phyloP scores from a whole-genome alignment of 2,329 filamentous ascomycete species.

The Cadophora gregata region DNA sequence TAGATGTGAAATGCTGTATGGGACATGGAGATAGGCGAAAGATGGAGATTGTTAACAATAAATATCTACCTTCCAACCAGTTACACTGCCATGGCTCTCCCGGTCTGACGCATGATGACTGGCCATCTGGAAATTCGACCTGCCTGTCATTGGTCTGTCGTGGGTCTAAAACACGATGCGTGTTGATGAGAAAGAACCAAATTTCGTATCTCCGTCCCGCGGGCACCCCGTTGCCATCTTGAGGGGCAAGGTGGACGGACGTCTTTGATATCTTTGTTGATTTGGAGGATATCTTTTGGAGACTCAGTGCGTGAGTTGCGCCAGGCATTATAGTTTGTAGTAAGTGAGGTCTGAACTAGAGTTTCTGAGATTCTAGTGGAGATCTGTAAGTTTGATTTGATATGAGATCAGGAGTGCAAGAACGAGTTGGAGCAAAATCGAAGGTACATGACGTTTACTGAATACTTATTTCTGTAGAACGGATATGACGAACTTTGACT shows the following conservation, averaged over 20 bases:
- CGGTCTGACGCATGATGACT: constrained; percentile 63
- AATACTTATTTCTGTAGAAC: neutral
- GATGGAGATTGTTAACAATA: neutral
- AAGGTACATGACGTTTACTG: neutral
- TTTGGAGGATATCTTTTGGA: constrained; percentile 40
- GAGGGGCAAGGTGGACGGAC: constrained; percentile 61
- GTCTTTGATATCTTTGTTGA: constrained; percentile 58
- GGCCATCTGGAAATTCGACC: constrained; percentile 58
- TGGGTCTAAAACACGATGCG: constrained; percentile 64
- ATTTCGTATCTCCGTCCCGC: constrained; percentile 68
- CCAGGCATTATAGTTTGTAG: constrained; percentile 29
- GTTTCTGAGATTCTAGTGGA: too few relatives aligned
- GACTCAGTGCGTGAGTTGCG: constrained; percentile 30
- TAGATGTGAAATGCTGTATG: too few relatives aligned
- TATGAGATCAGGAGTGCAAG: neutral
- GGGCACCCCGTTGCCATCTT: constrained; percentile 53
- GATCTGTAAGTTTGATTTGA: too few relatives aligned
- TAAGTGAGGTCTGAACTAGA: too few relatives aligned
- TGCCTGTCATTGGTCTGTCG: constrained; percentile 63
- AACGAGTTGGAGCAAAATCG: neutral
- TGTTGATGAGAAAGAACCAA: constrained; percentile 60
- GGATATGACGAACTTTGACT: constrained; percentile 6
- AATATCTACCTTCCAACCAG: constrained; percentile 54
- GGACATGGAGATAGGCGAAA: too few relatives aligned
- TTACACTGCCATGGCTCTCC: constrained; percentile 65